Evolutionary conservation across 108 stramenopile genomes (phyloP).

Genomic region (Pelagomonas calceolata): DNA sequence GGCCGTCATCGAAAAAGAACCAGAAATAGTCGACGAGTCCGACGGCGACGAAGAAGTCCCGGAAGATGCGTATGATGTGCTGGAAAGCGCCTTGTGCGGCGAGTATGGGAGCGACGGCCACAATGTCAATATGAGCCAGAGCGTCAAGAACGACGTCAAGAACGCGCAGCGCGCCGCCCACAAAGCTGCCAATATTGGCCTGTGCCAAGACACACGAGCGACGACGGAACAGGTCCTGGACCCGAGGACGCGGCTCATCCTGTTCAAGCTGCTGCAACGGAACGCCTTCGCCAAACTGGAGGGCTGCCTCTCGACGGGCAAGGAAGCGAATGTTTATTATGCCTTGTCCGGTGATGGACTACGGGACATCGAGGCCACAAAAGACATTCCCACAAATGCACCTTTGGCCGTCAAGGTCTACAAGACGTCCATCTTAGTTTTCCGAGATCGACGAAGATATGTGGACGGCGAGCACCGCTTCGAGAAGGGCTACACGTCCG

Average conservation of each 20-base stretch:
- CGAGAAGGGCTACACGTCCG: constrained; percentile 83
- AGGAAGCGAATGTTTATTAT: constrained; percentile 98
- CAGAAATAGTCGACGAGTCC: no score
- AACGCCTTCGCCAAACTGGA: constrained; percentile 81
- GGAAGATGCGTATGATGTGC: constrained; percentile 12
- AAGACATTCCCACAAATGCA: neutral
- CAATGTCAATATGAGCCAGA: constrained; percentile 46
- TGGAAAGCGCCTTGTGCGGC: constrained; percentile 56
- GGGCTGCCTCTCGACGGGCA: constrained; percentile 94
- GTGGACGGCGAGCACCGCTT: constrained; percentile 95
- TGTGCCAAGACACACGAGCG: constrained; percentile 85
- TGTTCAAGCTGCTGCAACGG: constrained; percentile 84
- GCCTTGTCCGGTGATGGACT: constrained; percentile 58
- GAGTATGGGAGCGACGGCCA: constrained; percentile 17
- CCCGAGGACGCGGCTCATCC: constrained; percentile 85
- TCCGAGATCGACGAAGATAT: constrained; percentile 97
- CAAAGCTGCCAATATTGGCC: constrained; percentile 69
- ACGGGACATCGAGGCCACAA: constrained; percentile 1
- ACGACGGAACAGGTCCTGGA: constrained; percentile 89
- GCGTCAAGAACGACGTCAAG: constrained; percentile 66
- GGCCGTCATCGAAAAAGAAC: no score
- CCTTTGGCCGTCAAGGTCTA: constrained; percentile 90
- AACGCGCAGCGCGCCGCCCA: constrained; percentile 75
- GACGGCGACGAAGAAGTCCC: constrained; percentile 37
- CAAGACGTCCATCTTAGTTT: constrained; percentile 96